Conservation (phyloP, 768 basidiomycete genomes). For the Trametes maxima region DNA sequence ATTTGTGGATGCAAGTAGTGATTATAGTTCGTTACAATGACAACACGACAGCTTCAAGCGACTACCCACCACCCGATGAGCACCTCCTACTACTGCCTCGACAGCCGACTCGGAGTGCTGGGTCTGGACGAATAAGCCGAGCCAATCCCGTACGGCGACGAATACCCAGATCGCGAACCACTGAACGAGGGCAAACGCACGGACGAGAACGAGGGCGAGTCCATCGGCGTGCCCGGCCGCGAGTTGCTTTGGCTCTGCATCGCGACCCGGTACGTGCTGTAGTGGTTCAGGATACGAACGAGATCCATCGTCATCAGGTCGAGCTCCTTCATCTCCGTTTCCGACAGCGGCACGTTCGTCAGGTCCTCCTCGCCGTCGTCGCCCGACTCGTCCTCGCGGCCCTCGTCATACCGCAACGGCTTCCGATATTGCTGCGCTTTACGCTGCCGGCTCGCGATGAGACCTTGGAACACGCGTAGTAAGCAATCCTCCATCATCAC, state of each 20-base stretch:
- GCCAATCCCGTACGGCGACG: conserved; percentile 49
- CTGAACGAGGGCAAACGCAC: conserved; percentile 37
- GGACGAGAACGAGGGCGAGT: conserved; percentile 48
- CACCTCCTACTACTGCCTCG: conserved; percentile 8
- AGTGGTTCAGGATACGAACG: conserved; percentile 71
- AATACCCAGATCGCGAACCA: conserved; percentile 57
- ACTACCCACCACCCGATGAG: neutral
- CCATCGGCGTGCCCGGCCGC: conserved; percentile 65
- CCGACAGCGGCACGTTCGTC: conserved; percentile 56
- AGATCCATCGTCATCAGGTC: conserved; percentile 74
- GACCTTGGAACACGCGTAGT: conserved; percentile 89
- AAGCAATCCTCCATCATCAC: conserved; percentile 78
- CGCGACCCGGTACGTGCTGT: conserved; percentile 63
- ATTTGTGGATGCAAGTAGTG: neutral
- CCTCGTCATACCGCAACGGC: conserved; percentile 41
- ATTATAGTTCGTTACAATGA: conserved; percentile 16
- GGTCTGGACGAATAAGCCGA: conserved; percentile 59
- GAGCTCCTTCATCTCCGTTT: conserved; percentile 73
- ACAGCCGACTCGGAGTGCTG: conserved; percentile 58
- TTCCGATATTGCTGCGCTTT: conserved; percentile 39
- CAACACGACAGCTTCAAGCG: conserved; percentile 1
- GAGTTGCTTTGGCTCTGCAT: conserved; percentile 63
- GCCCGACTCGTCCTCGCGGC: conserved; percentile 55
- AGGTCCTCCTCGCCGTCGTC: conserved; percentile 52
- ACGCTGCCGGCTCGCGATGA: conserved; percentile 42